Conservation (phyloP, 2,329 filamentous ascomycete species). For the Kalmusia sp. region DNA sequence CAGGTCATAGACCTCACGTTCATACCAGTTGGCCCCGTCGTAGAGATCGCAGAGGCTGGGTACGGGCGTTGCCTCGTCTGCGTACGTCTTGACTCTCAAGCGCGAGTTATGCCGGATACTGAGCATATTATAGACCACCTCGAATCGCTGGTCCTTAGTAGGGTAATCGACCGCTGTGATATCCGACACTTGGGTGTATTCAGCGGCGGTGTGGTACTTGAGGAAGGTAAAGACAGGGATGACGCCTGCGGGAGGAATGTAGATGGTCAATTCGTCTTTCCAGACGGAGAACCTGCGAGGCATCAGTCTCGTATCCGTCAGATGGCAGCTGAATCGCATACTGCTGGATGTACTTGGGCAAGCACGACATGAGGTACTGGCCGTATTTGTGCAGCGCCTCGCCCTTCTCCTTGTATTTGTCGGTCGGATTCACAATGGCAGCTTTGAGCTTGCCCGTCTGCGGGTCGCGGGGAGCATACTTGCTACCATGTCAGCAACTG, state of each 20-base stretch:
- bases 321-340: constrained; percentile 29
- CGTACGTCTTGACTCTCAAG: constrained; percentile 98
- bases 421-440: constrained; percentile 86
- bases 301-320: neutral
- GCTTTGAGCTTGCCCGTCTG: constrained; percentile 67
- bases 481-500: constrained; percentile 26
- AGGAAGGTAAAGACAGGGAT: constrained; percentile 93
- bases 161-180: constrained; percentile 97
- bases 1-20: constrained; percentile 96
- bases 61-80: constrained; percentile 92
- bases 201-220: constrained; percentile 96
- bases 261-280: constrained; percentile 98
- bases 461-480: constrained; percentile 52
- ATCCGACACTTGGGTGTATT: constrained; percentile 92
- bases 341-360: constrained; percentile 98
- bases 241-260: constrained; percentile 86
- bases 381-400: constrained; percentile 93
- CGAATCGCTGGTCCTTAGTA: constrained; percentile 93
- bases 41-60: constrained; percentile 86
- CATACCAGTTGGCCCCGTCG: constrained; percentile 98
- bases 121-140: constrained; percentile 97
- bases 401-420: constrained; percentile 88
- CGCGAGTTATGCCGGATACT: constrained; percentile 95
- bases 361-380: constrained; percentile 92
- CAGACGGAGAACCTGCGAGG: constrained; percentile 82